These are phyloP conservation scores for Basidiobolus meristosporus DNA, from an alignment of 371 early-diverging fungal genomes.

Conservation along the genomic window DNA sequence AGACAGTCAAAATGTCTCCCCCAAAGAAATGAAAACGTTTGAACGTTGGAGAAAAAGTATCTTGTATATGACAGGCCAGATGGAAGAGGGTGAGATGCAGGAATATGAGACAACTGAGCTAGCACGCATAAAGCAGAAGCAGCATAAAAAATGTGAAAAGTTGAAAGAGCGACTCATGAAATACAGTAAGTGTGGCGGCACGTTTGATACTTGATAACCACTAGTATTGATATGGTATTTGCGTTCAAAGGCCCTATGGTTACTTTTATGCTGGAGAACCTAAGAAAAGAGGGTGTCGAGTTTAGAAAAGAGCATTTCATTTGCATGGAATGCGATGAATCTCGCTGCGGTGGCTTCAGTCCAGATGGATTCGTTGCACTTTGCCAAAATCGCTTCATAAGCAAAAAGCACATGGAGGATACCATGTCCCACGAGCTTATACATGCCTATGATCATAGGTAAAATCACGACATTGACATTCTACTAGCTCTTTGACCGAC, in stretches of 20 bases:
- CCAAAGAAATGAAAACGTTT: too few species aligned
- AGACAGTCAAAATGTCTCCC: too few species aligned
- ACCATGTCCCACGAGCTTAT: conserved; percentile 90
- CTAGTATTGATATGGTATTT: neutral
- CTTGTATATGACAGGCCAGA: conserved; percentile 5
- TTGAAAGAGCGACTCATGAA: conserved; percentile 5
- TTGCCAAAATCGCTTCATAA: conserved; percentile 60
- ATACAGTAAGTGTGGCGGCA: conserved; percentile 6
- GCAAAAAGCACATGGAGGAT: conserved; percentile 59
- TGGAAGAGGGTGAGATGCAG: conserved; percentile 2
- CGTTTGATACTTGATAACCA: neutral
- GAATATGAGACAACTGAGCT: conserved; percentile 1
- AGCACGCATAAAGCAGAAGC: conserved; percentile 1
- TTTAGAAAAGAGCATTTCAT: conserved; percentile 34
- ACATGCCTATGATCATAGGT: conserved; percentile 79
- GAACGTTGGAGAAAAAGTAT: conserved; percentile 6
- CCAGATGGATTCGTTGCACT: conserved; percentile 58
- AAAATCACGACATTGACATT: too few species aligned
- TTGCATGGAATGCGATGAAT: conserved; percentile 64
- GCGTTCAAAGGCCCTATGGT: conserved; percentile 48
- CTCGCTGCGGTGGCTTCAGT: conserved; percentile 62
- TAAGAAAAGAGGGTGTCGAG: conserved; percentile 44
- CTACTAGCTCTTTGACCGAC: too few species aligned
- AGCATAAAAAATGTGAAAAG: conserved; percentile 7
- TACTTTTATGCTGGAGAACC: conserved; percentile 60